Evolutionary conservation across 2,329 filamentous ascomycete genomes (phyloP).

Genomic region (Cladosporium sp.): DNA sequence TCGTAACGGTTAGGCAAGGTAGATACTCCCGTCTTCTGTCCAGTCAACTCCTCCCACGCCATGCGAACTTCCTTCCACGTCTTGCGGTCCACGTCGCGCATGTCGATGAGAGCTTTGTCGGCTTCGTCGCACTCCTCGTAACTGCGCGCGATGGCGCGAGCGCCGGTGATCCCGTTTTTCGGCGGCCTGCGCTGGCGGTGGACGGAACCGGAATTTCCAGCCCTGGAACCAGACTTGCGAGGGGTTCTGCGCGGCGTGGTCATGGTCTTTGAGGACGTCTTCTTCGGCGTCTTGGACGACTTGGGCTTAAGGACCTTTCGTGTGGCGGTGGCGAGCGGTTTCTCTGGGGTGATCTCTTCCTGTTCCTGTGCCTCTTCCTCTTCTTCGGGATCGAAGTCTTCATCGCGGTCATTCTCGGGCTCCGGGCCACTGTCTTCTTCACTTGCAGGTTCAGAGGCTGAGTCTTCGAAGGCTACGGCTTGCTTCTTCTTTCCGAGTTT

Average conservation of each 20-base stretch:
- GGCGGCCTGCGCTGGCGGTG: conserved; percentile 7
- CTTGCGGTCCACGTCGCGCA: conserved; percentile 23
- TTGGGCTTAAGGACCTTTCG: not conserved
- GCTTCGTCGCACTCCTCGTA: conserved; percentile 27
- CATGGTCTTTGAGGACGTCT: not conserved
- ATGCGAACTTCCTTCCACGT: conserved; percentile 26
- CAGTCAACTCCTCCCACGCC: conserved; percentile 28
- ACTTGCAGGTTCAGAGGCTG: not conserved
- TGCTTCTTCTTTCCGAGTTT: not conserved
- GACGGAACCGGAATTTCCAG: not conserved
- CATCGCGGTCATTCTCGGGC: not conserved
- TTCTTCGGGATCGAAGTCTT: not conserved
- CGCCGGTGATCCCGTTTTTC: conserved; percentile 1
- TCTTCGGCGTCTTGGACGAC: not conserved
- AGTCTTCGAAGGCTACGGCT: not conserved
- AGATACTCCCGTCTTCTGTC: conserved; percentile 29
- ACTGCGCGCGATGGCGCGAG: conserved; percentile 16
- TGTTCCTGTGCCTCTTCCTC: not conserved
- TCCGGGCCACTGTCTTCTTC: not conserved
- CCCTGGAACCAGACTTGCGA: not conserved
- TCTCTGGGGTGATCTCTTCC: not conserved
- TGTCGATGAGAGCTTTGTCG: conserved; percentile 26
- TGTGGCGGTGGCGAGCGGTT: not conserved
- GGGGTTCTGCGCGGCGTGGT: not conserved
- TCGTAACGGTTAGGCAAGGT: conserved; percentile 38